A percentile compares a stretch with the other conserved stretches of the same genome.
Evolutionary conservation across 1,139 yeast genomes (phyloP).

Genomic region (Saccharomyces hybrid): DNA sequence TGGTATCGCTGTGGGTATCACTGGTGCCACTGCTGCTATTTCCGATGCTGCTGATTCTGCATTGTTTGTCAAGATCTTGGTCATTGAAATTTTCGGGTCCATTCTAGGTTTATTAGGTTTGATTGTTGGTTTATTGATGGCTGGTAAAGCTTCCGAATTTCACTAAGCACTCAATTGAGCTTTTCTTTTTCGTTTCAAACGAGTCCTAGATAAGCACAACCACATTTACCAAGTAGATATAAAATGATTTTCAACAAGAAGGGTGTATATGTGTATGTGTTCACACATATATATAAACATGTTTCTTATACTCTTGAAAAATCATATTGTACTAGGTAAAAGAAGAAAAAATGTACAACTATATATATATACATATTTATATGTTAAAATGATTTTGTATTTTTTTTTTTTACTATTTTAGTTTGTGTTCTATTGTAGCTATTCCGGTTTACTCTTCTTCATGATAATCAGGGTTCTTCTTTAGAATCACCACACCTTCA

Average conservation of each 20-base stretch:
- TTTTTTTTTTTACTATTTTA: neutral
- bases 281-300: neutral
- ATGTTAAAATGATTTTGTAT: neutral
- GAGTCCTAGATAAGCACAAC: neutral
- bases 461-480: conserved; percentile 82
- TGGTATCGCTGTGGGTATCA: conserved; percentile 95
- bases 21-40: conserved; percentile 97
- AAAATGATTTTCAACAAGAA: neutral
- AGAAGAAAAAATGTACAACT: neutral
- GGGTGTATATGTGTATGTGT: neutral
- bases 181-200: neutral
- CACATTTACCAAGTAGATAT: neutral
- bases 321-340: neutral
- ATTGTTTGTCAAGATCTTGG: conserved; percentile 89
- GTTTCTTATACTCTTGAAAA: neutral
- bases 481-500: conserved; percentile 89
- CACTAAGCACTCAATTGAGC: conserved; percentile 18
- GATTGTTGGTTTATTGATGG: conserved; percentile 94
- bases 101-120: conserved; percentile 90
- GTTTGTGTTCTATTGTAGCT: neutral
- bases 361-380: neutral
- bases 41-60: conserved; percentile 97
- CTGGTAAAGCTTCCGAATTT: conserved; percentile 87
- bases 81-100: conserved; percentile 94
- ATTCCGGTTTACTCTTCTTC: conserved; percentile 50